Evolutionary conservation across 2,329 filamentous ascomycete genomes (phyloP).

Genomic region (Bimuria novae-zelandiae): DNA sequence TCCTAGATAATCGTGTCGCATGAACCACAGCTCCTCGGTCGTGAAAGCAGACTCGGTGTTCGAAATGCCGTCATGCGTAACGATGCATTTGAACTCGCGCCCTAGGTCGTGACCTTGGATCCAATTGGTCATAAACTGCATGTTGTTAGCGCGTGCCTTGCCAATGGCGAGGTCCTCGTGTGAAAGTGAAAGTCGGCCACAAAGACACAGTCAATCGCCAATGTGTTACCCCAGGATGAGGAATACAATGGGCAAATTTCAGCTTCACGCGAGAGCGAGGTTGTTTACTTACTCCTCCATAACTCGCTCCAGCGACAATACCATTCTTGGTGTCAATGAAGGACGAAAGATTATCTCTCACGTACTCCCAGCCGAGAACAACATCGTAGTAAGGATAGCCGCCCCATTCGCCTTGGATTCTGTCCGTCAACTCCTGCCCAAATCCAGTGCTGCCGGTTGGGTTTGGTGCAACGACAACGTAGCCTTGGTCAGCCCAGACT

Average conservation of each 20-base stretch:
- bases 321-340: slow-evolving; percentile 73
- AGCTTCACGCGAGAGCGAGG: too few species aligned
- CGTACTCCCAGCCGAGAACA: slow-evolving; percentile 76
- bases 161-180: too few species aligned
- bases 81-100: slow-evolving; percentile 82
- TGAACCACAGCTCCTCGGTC: slow-evolving; percentile 58
- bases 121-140: slow-evolving; percentile 66
- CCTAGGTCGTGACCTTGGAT: slow-evolving; percentile 85
- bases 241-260: too few species aligned
- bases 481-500: slow-evolving; percentile 84
- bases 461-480: slow-evolving; percentile 80
- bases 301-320: slow-evolving; percentile 70
- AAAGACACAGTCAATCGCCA: too few species aligned
- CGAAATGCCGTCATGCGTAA: slow-evolving; percentile 86
- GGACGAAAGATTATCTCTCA: slow-evolving; percentile 63
- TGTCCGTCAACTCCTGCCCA: slow-evolving; percentile 75
- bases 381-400: slow-evolving; percentile 84
- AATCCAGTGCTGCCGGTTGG: slow-evolving; percentile 86
- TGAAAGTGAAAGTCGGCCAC: too few species aligned
- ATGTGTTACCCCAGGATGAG: too few species aligned
- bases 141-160: neutral
- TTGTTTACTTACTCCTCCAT: slow-evolving; percentile 34
- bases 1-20: slow-evolving; percentile 51
- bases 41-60: slow-evolving; percentile 56
- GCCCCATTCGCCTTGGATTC: slow-evolving; percentile 81